Base-by-base conservation (phyloP, 805 yeast species). In the Groenewaldozyma tartarivorans region DNA sequence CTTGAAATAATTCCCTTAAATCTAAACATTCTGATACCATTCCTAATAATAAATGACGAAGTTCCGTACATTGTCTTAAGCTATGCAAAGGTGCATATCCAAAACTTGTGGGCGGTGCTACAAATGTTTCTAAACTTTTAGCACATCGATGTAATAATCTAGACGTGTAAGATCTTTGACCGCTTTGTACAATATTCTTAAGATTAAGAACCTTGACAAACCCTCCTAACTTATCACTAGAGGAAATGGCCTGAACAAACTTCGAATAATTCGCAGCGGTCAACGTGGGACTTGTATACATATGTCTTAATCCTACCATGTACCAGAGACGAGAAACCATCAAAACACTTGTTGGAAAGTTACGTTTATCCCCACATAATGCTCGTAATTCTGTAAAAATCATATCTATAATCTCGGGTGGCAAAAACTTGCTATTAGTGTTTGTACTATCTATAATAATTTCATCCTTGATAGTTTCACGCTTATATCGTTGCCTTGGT, bases 51-150 rank as follows among this genome's bases (percentile, higher is more conserved):
- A 90, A 64, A 1, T 75, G 72, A 47, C 68, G 68, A 42, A 90
- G 63, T 21, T 71, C 67, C 18, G 63, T 63, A 57, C 29, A 92
- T 33, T 78, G 67, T 43, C 83, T 72, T 35, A 92, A 66, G 38
- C 94, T 78, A n/a, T 85, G 72, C 49, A 90, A 63, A 1, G 97
- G 96, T 1, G 94, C 82, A 38, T 78, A 72, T 0, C 98, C 98
- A 65, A 92, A 90, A 63, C 94, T 81, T 24, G 96, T 80, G 56
- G 90, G 97, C 2, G 97, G 95, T 0, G 97, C 96, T 5, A 82
- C 72, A 52, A 92, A 87, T 7, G 69, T 64, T 47, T 77, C 73
- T 37, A 92, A 63, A 30, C 68, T 71, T 16, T 69, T 58, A 5
- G 87, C 73, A 41, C 95, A 83, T 32, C 95, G 69, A 52, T 94